Base-by-base conservation (phyloP, 139 green algal species). In the Haematococcus lacustris region DNA sequence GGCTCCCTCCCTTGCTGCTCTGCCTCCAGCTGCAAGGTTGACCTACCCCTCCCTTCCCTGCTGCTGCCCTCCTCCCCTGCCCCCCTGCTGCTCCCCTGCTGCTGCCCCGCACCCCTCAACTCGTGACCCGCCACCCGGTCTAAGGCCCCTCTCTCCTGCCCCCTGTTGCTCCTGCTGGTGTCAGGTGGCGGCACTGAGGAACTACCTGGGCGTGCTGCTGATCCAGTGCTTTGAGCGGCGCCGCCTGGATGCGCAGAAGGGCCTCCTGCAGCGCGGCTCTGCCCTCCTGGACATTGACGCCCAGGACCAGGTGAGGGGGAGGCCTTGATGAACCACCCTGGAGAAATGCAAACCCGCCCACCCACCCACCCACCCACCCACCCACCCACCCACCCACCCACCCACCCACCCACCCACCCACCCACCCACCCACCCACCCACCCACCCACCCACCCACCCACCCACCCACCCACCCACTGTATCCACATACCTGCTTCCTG, bases 181-280 rank as follows among this genome's bases (percentile, higher is more conserved):
- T 1, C 70, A 84, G 78, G 78, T 88, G 5, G 38, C 17, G 0
- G 77, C 77, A 23, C 51, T 88, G 38, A 74, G 83, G 30, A 78
- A 88, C 77, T 86, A 83, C 75, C 70, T 88, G 38, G 83, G 83
- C 28, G 71, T 82, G 30, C 40, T 71, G 6, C 60, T 84, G 1
- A 67, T 88, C 23, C 73, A 81, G 26, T 74, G 74, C 6, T 84
- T 80, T 41, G 83, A 86, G 79, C 30, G 68, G 35, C 70, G 83
- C 21, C 79, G 81, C 7, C 40, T 82, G 38, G 68, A 64, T 1
- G 68, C 75, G 1, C 35, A 69, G 43, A 47, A 59, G 53, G 67
- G 61, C n/a, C 65, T 88, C 38, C 67, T 82, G 1, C 41, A 68
- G 5, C 33, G 21, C 4, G 73, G 71, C 1, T 32, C 60, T 6